phyloP scores from a whole-genome alignment of 345 rosid genomes.

The Ricinus communis region DNA sequence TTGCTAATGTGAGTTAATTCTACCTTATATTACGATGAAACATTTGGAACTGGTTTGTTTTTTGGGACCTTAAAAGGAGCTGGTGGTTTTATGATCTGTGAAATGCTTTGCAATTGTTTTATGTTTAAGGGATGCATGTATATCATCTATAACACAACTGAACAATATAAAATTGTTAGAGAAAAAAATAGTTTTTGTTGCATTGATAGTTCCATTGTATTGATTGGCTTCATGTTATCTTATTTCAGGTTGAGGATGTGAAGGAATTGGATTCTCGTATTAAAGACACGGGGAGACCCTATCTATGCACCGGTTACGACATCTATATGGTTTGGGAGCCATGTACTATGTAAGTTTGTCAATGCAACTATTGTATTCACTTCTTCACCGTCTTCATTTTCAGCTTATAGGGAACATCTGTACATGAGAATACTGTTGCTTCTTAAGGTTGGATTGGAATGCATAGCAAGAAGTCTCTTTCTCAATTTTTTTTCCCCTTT shows the following conservation, averaged over 20 bases:
- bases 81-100: background rate
- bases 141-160: background rate
- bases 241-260: constrained; percentile 39
- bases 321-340: constrained; percentile 84
- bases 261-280: constrained; percentile 30
- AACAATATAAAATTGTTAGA: background rate
- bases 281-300: constrained; percentile 46
- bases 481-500: too few species aligned
- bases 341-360: constrained; percentile 69
- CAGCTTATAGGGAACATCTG: background rate
- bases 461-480: too few species aligned
- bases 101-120: background rate
- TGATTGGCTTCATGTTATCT: background rate
- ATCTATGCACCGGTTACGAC: constrained; percentile 88
- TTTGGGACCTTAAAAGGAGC: background rate
- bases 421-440: too few species aligned
- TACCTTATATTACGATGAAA: background rate
- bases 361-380: background rate
- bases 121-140: background rate
- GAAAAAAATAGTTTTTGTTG: background rate
- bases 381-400: background rate
- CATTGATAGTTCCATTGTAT: background rate
- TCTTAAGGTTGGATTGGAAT: too few species aligned
- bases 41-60: background rate
- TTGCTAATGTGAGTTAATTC: constrained; percentile 36